Evolutionary conservation across 2,329 filamentous ascomycete species (phyloP).

Genomic region (Daldinia eschscholtzii): DNA sequence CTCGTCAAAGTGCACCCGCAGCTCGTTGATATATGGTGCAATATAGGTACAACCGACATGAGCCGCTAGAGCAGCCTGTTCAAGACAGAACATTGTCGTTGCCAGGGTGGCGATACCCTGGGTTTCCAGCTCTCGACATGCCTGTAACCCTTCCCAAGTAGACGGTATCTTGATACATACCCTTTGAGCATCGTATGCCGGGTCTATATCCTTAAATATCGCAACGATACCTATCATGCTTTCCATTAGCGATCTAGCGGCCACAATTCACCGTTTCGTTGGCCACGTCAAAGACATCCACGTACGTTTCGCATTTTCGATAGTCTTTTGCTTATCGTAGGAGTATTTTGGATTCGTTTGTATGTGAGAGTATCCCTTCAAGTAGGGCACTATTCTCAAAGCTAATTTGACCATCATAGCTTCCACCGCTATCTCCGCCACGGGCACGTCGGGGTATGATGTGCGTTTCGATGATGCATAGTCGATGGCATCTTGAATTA

Average conservation of each 20-base stretch:
- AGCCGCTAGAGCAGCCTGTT: conserved; percentile 70
- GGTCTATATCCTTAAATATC: conserved; percentile 60
- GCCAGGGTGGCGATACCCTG: conserved; percentile 70
- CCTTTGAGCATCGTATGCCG: conserved; percentile 60
- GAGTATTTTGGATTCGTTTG: conserved; percentile 70
- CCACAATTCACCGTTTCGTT: neutral
- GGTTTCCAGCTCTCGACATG: conserved; percentile 66
- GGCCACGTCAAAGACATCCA: conserved; percentile 35
- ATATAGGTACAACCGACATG: conserved; percentile 72
- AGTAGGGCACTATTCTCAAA: conserved; percentile 61
- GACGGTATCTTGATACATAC: conserved; percentile 74
- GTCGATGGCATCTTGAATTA: conserved; percentile 55
- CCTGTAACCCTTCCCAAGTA: conserved; percentile 73
- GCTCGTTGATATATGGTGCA: conserved; percentile 74
- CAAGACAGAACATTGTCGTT: conserved; percentile 72
- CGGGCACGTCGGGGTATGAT: conserved; percentile 53
- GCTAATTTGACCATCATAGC: conserved; percentile 69
- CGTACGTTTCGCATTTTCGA: conserved; percentile 64
- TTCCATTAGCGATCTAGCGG: conserved; percentile 16
- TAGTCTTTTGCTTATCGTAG: conserved; percentile 62
- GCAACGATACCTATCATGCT: conserved; percentile 61
- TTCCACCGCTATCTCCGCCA: conserved; percentile 67
- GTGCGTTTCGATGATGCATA: conserved; percentile 52
- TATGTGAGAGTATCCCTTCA: conserved; percentile 68
- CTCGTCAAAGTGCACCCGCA: conserved; percentile 71